Conservation (phyloP, 2,329 filamentous ascomycete genomes). For the Pseudocercospora cruenta region DNA sequence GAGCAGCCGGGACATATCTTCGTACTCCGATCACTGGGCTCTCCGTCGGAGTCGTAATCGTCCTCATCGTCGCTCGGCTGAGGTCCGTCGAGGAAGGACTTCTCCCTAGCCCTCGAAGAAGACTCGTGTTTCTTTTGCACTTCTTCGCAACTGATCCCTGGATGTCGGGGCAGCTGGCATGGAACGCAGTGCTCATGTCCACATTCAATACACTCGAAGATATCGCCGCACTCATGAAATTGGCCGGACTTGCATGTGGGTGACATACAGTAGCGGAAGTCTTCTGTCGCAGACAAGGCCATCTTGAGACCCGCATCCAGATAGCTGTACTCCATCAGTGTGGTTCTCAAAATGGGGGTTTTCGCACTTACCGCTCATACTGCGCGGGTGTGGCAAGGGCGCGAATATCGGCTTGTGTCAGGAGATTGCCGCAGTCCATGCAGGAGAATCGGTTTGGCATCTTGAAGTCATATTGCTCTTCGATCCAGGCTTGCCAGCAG, state of each 20-base stretch:
- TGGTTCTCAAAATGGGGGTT: neutral
- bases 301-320: conserved; percentile 22
- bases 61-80: conserved; percentile 8
- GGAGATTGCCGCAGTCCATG: conserved; percentile 22
- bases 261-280: conserved; percentile 30
- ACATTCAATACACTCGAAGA: conserved; percentile 33
- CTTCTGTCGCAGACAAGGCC: conserved; percentile 15
- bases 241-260: conserved; percentile 29
- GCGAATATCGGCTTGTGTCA: conserved; percentile 23
- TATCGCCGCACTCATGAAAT: conserved; percentile 28
- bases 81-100: neutral
- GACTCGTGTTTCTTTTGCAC: neutral
- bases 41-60: too few relatives aligned
- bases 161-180: conserved; percentile 31
- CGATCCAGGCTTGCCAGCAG: conserved; percentile 29
- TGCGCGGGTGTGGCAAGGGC: conserved; percentile 9
- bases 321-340: conserved; percentile 2
- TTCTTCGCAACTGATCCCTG: conserved; percentile 28
- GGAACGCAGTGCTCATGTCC: conserved; percentile 25
- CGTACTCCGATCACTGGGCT: too few relatives aligned
- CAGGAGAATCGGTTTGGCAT: conserved; percentile 18
- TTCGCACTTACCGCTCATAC: conserved; percentile 21
- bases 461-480: conserved; percentile 16
- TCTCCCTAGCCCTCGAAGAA: neutral
- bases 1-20: too few relatives aligned